These are phyloP conservation scores for Talaromyces sp. DNA, from an alignment of 2,329 filamentous ascomycete species.

Conservation along the genomic window DNA sequence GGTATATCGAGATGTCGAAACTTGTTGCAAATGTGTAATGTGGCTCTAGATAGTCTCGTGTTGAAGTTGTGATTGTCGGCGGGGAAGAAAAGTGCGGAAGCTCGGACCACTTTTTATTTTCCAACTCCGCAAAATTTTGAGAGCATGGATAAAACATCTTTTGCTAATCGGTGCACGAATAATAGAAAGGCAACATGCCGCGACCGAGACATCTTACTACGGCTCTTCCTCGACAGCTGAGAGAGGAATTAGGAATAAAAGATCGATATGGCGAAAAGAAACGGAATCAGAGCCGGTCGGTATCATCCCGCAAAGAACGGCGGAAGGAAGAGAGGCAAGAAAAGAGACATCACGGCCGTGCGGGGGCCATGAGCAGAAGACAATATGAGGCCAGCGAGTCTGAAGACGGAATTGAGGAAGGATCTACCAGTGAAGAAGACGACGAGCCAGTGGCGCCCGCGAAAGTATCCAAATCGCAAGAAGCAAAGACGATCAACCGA, in stretches of 20 bases:
- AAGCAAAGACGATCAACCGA: background rate
- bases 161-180: too few relatives aligned
- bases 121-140: conserved; percentile 15
- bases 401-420: conserved; percentile 20
- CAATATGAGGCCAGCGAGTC: conserved; percentile 26
- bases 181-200: conserved; percentile 15
- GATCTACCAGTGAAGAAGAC: conserved; percentile 12
- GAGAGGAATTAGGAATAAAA: conserved; percentile 37
- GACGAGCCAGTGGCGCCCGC: conserved; percentile 6
- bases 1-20: too few relatives aligned
- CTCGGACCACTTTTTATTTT: conserved; percentile 17
- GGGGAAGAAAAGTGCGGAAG: conserved; percentile 17
- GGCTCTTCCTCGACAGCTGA: conserved; percentile 35
- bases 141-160: too few relatives aligned
- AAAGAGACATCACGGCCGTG: conserved; percentile 48
- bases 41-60: too few relatives aligned
- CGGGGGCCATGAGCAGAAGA: conserved; percentile 18
- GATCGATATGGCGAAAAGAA: conserved; percentile 33
- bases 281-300: conserved; percentile 26
- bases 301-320: conserved; percentile 55
- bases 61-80: background rate
- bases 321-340: conserved; percentile 59
- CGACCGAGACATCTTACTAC: conserved; percentile 39
- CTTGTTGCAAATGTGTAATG: background rate
- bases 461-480: conserved; percentile 1